phyloP scores from a whole-genome alignment of 108 stramenopile species.

The Fistulifera pelliculosa region DNA sequence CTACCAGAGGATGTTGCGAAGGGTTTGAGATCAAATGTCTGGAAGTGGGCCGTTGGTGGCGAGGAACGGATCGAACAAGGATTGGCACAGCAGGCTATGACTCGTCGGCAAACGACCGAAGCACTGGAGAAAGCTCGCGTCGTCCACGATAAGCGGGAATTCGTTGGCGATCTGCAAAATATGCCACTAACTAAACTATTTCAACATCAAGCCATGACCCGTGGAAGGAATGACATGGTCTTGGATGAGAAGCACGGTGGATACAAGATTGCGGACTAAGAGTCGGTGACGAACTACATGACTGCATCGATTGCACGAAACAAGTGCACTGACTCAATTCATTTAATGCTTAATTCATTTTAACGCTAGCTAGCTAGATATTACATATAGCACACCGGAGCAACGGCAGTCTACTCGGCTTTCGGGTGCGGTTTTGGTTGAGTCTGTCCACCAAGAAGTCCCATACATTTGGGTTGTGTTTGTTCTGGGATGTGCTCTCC shows the following conservation, averaged over 20 bases:
- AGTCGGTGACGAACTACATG: too few species aligned
- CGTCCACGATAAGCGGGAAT: conserved; percentile 65
- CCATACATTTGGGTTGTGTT: too few species aligned
- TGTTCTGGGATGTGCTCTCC: too few species aligned
- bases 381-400: too few species aligned
- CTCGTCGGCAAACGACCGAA: conserved; percentile 41
- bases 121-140: conserved; percentile 52
- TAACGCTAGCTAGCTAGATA: too few species aligned
- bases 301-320: too few species aligned
- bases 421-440: too few species aligned
- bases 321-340: too few species aligned
- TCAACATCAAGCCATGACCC: conserved; percentile 30
- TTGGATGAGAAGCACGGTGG: conserved; percentile 27
- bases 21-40: conserved; percentile 56
- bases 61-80: conserved; percentile 50
- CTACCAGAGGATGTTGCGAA: conserved; percentile 22
- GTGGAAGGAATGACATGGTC: conserved; percentile 15
- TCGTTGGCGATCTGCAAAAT: conserved; percentile 62
- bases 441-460: too few species aligned
- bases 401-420: too few species aligned
- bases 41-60: conserved; percentile 79
- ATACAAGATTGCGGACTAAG: conserved; percentile 20
- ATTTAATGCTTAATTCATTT: too few species aligned
- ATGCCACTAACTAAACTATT: conserved; percentile 33
- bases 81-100: conserved; percentile 33